Conservation (phyloP, 2,329 filamentous ascomycete genomes). For the Tothia fuscella region DNA sequence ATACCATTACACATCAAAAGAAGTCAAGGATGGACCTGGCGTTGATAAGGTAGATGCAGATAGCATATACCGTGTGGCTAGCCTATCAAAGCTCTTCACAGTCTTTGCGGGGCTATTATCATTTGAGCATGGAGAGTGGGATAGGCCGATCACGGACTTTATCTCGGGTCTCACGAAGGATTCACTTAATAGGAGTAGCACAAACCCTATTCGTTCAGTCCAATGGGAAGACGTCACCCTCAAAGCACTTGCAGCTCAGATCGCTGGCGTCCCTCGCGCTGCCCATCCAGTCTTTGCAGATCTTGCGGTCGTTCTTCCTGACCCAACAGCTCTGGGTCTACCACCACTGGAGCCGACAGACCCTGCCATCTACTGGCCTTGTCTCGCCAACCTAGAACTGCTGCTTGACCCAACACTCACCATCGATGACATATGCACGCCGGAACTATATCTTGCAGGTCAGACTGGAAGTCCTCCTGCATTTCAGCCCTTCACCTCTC, state of each 20-base stretch:
- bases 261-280: slow-evolving; percentile 20
- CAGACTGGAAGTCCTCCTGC: slow-evolving; percentile 20
- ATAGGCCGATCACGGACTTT: slow-evolving; percentile 21
- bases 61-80: slow-evolving; percentile 33
- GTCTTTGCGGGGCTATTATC: slow-evolving; percentile 27
- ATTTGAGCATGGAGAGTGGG: slow-evolving; percentile 24
- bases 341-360: slow-evolving; percentile 14
- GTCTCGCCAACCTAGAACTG: no score
- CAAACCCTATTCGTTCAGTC: slow-evolving; percentile 16
- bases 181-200: slow-evolving; percentile 4
- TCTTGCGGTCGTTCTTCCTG: background rate
- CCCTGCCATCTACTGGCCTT: slow-evolving; percentile 15
- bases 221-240: slow-evolving; percentile 25
- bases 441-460: slow-evolving; percentile 10
- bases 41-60: slow-evolving; percentile 28
- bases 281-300: background rate
- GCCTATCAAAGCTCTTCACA: slow-evolving; percentile 28
- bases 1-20: slow-evolving; percentile 25
- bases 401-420: no score
- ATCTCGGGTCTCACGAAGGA: slow-evolving; percentile 20
- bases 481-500: slow-evolving; percentile 32
- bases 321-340: slow-evolving; percentile 14
- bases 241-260: slow-evolving; percentile 22
- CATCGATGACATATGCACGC: background rate
- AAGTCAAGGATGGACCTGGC: slow-evolving; percentile 22